Evolutionary conservation across 179 eudicot genomes (phyloP), one percentile per base, ranked within the genome.

Genomic region (Beta corolliflora): DNA sequence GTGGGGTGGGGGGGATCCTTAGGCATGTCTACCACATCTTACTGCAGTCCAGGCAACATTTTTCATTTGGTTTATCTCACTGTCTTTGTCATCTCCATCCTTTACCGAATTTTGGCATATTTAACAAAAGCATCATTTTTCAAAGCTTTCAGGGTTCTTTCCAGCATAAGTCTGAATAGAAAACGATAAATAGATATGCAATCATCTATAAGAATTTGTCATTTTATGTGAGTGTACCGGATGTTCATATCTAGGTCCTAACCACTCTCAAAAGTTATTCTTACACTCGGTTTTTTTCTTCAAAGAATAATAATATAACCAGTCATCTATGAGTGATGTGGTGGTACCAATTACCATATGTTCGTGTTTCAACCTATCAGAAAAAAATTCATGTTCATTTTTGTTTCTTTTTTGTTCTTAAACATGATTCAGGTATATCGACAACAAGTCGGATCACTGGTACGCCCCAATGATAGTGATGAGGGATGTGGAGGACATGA

Each of bases 401-500:
- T 36, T 0, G 0, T 36, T 36, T 0, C n/a, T 1, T 36, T 36
- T 36, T 36, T 36, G 41, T 36, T 36, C 41, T 36, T 3, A 36
- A 36, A 36, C 41, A 36, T 36, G 41, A 10, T 85, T 52, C 87
- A 90, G 93, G 77, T 88, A 85, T 19, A 70, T 89, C 2, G 89
- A 88, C 15, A 88, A 79, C 84, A 90, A 87, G 84, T 83, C 82
- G 11, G 88, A 90, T 11, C 90, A 87, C 70, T 90, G 93, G 93
- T 85, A 88, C 83, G 80, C 87, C 23, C 90, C 93, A 5, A 74
- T 84, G 85, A 87, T 90, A 73, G 92, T 91, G 12, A 75, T 91
- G 84, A 86, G 92, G 73, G 92, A 91, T 45, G 85, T 91, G 53
- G 94, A 91, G 59, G 94, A 91, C 85, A 84, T 91, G 92, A 91